Base-by-base conservation (phyloP, 768 basidiomycete species). In the Collybia nuda region DNA sequence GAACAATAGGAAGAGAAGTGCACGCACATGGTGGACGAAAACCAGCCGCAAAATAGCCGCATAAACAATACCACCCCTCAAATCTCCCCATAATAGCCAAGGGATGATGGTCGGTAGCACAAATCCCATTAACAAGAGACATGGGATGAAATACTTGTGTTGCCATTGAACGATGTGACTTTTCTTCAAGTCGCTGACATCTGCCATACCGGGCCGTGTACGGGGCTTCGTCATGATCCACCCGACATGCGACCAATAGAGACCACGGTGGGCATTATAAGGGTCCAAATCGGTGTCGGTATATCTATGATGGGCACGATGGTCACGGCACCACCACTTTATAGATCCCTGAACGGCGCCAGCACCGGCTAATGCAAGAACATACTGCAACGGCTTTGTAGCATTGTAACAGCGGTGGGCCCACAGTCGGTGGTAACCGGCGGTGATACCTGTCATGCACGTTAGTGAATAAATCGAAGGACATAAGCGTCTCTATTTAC, bases 261-360 rank as follows among this genome's bases (percentile, higher is more conserved):
- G 81, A 47, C 94, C 93, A 59, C 87, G 84, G 69, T 92, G 88
- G 8, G 93, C 93, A 56, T 90, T 88, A 75, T 98, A 97, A 0
- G 94, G 94, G 71, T 97, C 94, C 56, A 98, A 86, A 48, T 93
- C 90, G 63, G 94, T 98, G 70, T 96, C 94, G 58, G 94, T 97
- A 75, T 96, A 96, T 36, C 94, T 83, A 64, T 96, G 94, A 68
- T 96, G 94, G 3, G 96, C 95, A 54, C 96, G 90, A 76, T 99
- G 97, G 41, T 94, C 94, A 46, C 96, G 84, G 19, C 88, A 88
- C 96, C 96, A 98, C 97, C 96, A 98, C 68, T 92, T 90, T 73
- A 99, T 96, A 19, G 95, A 97, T 6, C 95, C 96, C 64, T 99
- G 83, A 41, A 95, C 88, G 6, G 96, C 95, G 43, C 97, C 96